These are phyloP conservation scores for Xylaria flabelliformis DNA, from an alignment of 495 filamentous ascomycete species.

Conservation along the genomic window DNA sequence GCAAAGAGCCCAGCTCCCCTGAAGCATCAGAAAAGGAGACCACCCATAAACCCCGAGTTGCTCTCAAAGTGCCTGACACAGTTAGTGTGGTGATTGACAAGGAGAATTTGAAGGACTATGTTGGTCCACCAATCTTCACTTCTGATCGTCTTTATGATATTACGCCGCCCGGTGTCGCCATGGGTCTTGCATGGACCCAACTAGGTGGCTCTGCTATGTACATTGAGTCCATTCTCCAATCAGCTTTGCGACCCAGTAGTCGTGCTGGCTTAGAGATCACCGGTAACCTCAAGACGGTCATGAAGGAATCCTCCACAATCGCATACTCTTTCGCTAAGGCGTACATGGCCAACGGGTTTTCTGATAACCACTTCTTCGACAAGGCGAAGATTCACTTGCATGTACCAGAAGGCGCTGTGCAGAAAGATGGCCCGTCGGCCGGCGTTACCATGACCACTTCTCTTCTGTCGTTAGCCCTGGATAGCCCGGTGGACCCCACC, in stretches of 20 bases:
- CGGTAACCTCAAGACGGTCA: conserved; percentile 93
- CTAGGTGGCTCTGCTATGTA: conserved; percentile 97
- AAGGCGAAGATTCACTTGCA: conserved; percentile 95
- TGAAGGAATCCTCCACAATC: conserved; percentile 95
- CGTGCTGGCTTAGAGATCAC: conserved; percentile 85
- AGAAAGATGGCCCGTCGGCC: conserved; percentile 94
- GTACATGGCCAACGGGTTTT: conserved; percentile 79
- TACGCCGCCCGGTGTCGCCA: conserved; percentile 95
- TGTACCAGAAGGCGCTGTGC: conserved; percentile 95
- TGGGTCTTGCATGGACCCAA: conserved; percentile 99
- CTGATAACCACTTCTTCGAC: conserved; percentile 93
- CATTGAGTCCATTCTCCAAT: conserved; percentile 94
- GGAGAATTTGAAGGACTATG: conserved; percentile 95
- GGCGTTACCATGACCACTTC: conserved; percentile 98
- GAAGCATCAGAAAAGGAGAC: conserved; percentile 43
- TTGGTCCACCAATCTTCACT: conserved; percentile 94
- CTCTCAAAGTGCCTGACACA: conserved; percentile 83
- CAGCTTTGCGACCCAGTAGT: conserved; percentile 70
- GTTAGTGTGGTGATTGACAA: conserved; percentile 89
- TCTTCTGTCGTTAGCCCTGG: conserved; percentile 81
- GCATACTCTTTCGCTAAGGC: conserved; percentile 97
- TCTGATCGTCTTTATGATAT: conserved; percentile 94
- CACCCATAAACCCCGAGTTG: conserved; percentile 72
- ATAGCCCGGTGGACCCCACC: conserved; percentile 77
- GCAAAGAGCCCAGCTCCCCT: conserved; percentile 31